phyloP scores from a whole-genome alignment of 129 eudicot genomes.

The Daucus carota region DH1_v3.0 NC_030382.2:29243501-29244000 shows the following conservation, averaged over 20 bases:
- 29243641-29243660: neutral
- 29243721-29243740: neutral
- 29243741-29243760: neutral
- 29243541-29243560: neutral
- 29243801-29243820: neutral
- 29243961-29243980: slow-evolving; percentile 98
- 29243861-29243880: neutral
- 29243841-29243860: neutral
- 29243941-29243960: neutral
- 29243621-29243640: neutral
- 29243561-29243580: neutral
- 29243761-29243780: neutral
- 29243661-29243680: neutral
- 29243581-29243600: neutral
- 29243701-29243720: neutral
- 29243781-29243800: neutral
- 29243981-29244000: slow-evolving; percentile 98
- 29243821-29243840: neutral
- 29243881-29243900: neutral
- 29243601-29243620: neutral
- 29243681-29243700: neutral
- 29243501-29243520: neutral
- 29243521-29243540: neutral
- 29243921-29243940: neutral
- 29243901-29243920: neutral